Evolutionary conservation across 805 yeast species (phyloP).

Genomic region (Zygosaccharomyces pseudorouxii): DNA sequence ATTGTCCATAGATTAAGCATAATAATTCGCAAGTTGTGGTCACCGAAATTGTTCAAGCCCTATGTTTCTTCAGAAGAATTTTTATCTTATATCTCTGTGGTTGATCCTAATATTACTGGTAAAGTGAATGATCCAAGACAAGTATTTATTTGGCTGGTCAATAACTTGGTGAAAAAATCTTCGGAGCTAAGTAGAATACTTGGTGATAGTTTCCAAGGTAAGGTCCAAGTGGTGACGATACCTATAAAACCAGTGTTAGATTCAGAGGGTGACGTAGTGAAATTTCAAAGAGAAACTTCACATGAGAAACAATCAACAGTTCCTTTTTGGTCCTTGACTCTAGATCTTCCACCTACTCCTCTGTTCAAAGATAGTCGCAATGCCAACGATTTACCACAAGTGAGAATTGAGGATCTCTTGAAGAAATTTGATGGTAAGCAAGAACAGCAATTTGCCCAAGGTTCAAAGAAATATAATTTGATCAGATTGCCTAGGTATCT

Average conservation of each 20-base stretch:
- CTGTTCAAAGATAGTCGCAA: conserved; percentile 48
- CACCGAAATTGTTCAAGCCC: conserved; percentile 48
- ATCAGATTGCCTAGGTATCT: conserved; percentile 48
- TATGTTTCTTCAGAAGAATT: conserved; percentile 69
- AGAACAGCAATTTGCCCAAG: conserved; percentile 35
- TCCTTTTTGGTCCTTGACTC: conserved; percentile 38
- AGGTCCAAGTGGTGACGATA: conserved; percentile 36
- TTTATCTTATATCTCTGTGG: conserved; percentile 43
- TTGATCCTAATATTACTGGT: conserved; percentile 43
- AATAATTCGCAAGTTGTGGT: conserved; percentile 61
- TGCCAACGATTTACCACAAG: conserved; percentile 49
- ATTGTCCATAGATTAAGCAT: conserved; percentile 43
- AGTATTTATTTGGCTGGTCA: conserved; percentile 58
- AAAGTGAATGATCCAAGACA: conserved; percentile 49
- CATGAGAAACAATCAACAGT: conserved; percentile 14
- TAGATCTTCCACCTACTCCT: conserved; percentile 58
- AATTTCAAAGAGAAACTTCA: conserved; percentile 18
- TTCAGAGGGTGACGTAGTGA: conserved; percentile 20
- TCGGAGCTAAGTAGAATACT: conserved; percentile 29
- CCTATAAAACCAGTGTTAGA: conserved; percentile 25
- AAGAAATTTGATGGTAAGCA: conserved; percentile 36
- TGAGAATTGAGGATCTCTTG: conserved; percentile 43
- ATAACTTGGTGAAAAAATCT: conserved; percentile 38
- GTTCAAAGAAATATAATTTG: conserved; percentile 39
- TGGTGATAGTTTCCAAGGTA: conserved; percentile 50